Conservation (phyloP, 2,329 filamentous ascomycete species). For the Ceratocystis harringtonii region DNA sequence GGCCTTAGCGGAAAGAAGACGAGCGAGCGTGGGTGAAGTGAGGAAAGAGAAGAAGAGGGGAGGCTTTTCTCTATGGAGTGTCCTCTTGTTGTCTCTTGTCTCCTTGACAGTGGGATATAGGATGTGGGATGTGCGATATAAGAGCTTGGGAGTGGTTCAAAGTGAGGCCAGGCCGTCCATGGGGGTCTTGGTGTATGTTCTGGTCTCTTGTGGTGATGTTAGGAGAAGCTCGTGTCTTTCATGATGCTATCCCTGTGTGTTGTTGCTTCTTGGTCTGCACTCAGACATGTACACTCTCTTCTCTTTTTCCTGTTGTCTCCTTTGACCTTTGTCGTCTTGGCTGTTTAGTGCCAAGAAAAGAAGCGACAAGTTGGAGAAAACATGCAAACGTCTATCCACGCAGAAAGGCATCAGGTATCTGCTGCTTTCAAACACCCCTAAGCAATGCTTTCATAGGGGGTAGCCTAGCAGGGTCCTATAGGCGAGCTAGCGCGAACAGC, state of each 20-base stretch:
- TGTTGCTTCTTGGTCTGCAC: too few species aligned
- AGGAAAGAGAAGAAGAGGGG: background rate
- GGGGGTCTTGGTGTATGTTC: background rate
- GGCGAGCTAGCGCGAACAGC: too few species aligned
- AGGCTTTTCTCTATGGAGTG: background rate
- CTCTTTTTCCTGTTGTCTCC: background rate
- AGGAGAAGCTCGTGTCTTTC: background rate
- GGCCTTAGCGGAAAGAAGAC: background rate
- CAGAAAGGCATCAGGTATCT: background rate
- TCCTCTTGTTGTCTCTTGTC: slow-evolving; percentile 2
- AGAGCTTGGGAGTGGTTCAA: background rate
- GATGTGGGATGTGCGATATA: background rate
- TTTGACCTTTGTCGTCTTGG: background rate
- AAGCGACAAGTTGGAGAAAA: slow-evolving; percentile 1
- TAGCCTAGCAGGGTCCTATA: background rate
- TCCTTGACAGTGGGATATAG: background rate
- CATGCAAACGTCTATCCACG: background rate
- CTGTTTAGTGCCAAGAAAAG: background rate
- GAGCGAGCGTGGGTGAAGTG: background rate
- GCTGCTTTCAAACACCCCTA: background rate
- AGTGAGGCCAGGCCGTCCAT: background rate
- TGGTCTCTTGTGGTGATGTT: background rate
- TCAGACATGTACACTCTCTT: background rate
- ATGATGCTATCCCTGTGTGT: background rate
- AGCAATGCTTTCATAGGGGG: background rate